Evolutionary conservation across 2,329 filamentous ascomycete genomes (phyloP), one percentile per base, ranked within the genome.

Genomic region (Colletotrichum sp.): DNA sequence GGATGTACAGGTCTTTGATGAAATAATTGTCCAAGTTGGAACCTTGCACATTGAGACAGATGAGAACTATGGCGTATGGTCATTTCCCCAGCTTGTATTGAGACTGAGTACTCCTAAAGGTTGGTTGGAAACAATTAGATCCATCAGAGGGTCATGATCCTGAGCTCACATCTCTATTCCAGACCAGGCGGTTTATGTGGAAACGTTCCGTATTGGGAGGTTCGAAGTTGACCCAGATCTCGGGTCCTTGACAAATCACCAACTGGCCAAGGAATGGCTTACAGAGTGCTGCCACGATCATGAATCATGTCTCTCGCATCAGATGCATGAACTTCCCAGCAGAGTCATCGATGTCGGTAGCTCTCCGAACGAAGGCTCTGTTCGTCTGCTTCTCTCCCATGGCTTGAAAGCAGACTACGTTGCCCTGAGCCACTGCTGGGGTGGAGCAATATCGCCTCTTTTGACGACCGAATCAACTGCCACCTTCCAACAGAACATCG

Each of bases 361-460:
- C 2, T 34, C 7, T 1, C 9, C 12, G 13, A 13, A 52, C 3
- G 8, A 32, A 13, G 5, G n/a, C 6, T 10, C 14, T 3, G 48
- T 58, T 14, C 66, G 56, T 13, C 30, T 69, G 38, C 3, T 62
- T 8, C 18, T 58, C 13, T 55, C 65, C 4, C 21, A 62, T 12
- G 68, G 67, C 21, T 14, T 26, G n/a, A 59, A 71, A 16, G 72
- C 61, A 7, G 77, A 73, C 16, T 78, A 79, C 38, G 69, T 69
- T 2, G 68, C 78, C 5, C 65, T 78, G 1, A 78, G 76, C 30
- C 75, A 79, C 26, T 79, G 78, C 34, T 78, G 76, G 75, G 78
- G 76, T 21, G 71, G 75, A 4, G 55, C 59, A 3, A 63, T 76
- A 28, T 58, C 56, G 5, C 61, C 61, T 7, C 3, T 71, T 9